Base-by-base conservation (phyloP, 2,329 filamentous ascomycete genomes). In the Fusarium avenaceum region DNA sequence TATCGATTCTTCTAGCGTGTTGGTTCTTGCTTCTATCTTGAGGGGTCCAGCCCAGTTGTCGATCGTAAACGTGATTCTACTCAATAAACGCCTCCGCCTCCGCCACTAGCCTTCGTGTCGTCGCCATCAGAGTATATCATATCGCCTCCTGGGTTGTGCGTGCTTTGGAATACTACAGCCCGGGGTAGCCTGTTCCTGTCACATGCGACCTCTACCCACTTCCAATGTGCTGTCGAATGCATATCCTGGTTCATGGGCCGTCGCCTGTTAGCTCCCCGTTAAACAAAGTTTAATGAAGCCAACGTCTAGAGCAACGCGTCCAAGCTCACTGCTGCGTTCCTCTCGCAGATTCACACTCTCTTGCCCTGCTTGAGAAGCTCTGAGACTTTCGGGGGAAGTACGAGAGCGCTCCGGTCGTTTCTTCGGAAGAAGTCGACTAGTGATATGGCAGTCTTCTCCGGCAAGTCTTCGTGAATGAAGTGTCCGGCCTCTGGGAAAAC, bases 401-500 rank as follows among this genome's bases (percentile, higher is more conserved):
- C 91, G 60, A 99, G 78, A 13, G 90, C 87, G 73, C 89, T 93
- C 63, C 94, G 86, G 80, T 98, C 95, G 76, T 99, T 99, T 53
- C 96, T 85, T 70, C 90, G 91, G 75, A 96, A 95, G 76, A 99
- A 98, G 76, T 99, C 96, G 3, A 92, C 92, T 51, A 98, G 82
- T 10, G 93, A 86, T 71, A 91, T 85, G 1, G 96, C 96, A 43
- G 92, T 96, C 83, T 95, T 96, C 75, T 94, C 92, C 0, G 96
- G 94, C 49, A 95, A 86, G 77, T 99, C 96, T 78, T 99, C 96
- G 70, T 99, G 96, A 57, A 99, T 89, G 75, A 99, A 99, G 78
- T 99, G 96, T 1, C 96, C 96, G 2, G 96, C 94, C 76, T 97
- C 93, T 1, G 96, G 94, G 73, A 98, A 92, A 8, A 99, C 94